A percentile compares a stretch with the other conserved stretches of the same genome.
Evolutionary conservation across 768 basidiomycete genomes (phyloP).

Genomic region (Mycena pura): DNA sequence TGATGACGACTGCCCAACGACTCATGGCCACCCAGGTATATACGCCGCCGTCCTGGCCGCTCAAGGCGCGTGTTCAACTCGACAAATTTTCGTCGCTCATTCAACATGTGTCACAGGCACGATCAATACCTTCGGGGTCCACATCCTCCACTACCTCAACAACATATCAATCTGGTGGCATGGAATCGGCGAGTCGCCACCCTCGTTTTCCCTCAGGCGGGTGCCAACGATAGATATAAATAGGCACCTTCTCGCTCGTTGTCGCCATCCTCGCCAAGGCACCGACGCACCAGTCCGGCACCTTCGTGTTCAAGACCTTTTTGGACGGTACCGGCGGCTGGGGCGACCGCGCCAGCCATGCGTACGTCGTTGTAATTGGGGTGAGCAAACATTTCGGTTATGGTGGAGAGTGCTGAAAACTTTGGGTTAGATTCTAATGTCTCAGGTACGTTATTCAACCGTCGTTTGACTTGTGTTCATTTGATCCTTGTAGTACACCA

Average conservation of each 20-base stretch:
- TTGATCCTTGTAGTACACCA: constrained; percentile 53
- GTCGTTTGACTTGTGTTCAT: not conserved
- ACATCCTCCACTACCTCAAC: constrained; percentile 68
- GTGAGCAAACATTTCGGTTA: constrained; percentile 36
- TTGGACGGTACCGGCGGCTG: constrained; percentile 80
- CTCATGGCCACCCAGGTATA: constrained; percentile 47
- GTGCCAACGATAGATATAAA: not conserved
- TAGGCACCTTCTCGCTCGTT: constrained; percentile 64
- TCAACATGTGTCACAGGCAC: constrained; percentile 52
- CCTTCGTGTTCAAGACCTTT: constrained; percentile 75
- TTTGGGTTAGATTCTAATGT: constrained; percentile 60
- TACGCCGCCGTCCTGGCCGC: constrained; percentile 73
- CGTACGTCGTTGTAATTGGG: constrained; percentile 75
- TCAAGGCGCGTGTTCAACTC: constrained; percentile 52
- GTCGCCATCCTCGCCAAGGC: constrained; percentile 76
- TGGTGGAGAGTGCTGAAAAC: not conserved
- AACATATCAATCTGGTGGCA: constrained; percentile 81
- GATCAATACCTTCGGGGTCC: constrained; percentile 79
- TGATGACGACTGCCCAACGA: not conserved
- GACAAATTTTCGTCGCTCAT: constrained; percentile 36
- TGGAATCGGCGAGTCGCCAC: constrained; percentile 49
- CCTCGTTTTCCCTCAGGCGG: no score
- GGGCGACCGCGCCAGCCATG: constrained; percentile 69
- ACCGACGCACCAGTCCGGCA: constrained; percentile 69
- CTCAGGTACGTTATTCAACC: constrained; percentile 52